A percentile compares a stretch with the other conserved stretches of the same genome.
phyloP scores from a whole-genome alignment of 768 basidiomycete genomes.

The Tricholoma sp. region DNA sequence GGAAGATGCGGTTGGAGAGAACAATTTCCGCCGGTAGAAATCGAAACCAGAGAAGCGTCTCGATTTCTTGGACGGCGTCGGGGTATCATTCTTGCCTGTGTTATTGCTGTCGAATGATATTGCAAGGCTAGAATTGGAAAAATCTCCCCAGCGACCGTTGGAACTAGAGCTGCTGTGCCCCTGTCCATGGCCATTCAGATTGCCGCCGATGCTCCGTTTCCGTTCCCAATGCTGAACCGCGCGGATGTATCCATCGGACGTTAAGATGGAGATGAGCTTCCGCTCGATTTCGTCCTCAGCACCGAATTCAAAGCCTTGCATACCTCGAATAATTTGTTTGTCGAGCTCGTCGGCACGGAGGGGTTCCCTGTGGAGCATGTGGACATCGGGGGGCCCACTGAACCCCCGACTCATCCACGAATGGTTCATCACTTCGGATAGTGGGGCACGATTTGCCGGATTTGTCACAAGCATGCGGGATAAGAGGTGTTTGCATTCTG shows the following conservation, averaged over 20 bases:
- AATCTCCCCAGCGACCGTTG: conserved; percentile 43
- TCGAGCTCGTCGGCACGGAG: conserved; percentile 87
- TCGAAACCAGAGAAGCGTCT: conserved; percentile 96
- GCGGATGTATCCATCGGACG: conserved; percentile 70
- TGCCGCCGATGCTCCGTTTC: conserved; percentile 39
- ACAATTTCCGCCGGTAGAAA: conserved; percentile 88
- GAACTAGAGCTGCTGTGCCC: conserved; percentile 25
- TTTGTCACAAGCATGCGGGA: conserved; percentile 96
- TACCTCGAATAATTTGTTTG: conserved; percentile 75
- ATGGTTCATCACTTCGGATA: conserved; percentile 81
- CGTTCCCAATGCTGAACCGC: conserved; percentile 78
- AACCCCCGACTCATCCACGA: conserved; percentile 93
- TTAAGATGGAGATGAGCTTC: conserved; percentile 65
- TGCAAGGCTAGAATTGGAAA: conserved; percentile 67
- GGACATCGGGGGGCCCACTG: conserved; percentile 70
- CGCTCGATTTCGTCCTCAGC: conserved; percentile 80
- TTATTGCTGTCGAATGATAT: conserved; percentile 53
- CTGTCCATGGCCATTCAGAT: conserved; percentile 30
- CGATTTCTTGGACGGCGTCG: conserved; percentile 53
- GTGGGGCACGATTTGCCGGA: conserved; percentile 75
- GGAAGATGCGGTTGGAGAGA: conserved; percentile 54
- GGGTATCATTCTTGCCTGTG: conserved; percentile 35
- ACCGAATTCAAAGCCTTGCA: conserved; percentile 98
- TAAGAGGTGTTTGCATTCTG: conserved; percentile 92
- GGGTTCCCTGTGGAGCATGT: conserved; percentile 86